Percentiles rank a stretch among this genome's conserved stretches.
phyloP scores from a whole-genome alignment of 1,284 basidiomycete genomes.

The Tilletia caries region DNA sequence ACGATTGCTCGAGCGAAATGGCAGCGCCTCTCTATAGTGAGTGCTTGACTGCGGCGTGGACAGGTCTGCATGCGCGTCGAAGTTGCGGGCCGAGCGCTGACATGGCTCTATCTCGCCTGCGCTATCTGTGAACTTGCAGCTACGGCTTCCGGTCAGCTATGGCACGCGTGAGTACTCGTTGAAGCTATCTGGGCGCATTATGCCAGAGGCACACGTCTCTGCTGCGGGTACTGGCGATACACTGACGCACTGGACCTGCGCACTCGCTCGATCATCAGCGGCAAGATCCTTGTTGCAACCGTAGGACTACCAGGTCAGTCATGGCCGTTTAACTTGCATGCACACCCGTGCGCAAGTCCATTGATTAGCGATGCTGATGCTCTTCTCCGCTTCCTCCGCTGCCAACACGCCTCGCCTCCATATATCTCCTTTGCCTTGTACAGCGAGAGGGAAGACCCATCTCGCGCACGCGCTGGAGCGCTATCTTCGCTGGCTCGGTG shows the following conservation, averaged over 20 bases:
- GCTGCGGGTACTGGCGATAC: too few species aligned
- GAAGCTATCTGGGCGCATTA: not conserved
- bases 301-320: slow-evolving; percentile 70
- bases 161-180: slow-evolving; percentile 27
- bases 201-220: too few species aligned
- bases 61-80: too few species aligned
- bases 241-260: too few species aligned
- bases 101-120: not conserved
- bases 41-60: not conserved
- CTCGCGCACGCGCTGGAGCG: slow-evolving; percentile 91
- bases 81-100: not conserved
- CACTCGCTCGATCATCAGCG: slow-evolving; percentile 48
- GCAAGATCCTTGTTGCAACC: slow-evolving; percentile 86
- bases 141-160: slow-evolving; percentile 34
- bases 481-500: slow-evolving; percentile 94
- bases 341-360: not conserved
- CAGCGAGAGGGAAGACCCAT: slow-evolving; percentile 81
- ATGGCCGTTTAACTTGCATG: too few species aligned
- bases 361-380: too few species aligned
- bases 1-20: slow-evolving; percentile 15
- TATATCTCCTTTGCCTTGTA: not conserved
- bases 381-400: too few species aligned
- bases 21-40: slow-evolving; percentile 36
- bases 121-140: slow-evolving; percentile 19
- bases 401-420: too few species aligned